Percentiles rank a stretch among this genome's conserved stretches.
Conservation (phyloP, 805 yeast genomes). For the Saccharomycopsis oosterbeekiorum region DNA sequence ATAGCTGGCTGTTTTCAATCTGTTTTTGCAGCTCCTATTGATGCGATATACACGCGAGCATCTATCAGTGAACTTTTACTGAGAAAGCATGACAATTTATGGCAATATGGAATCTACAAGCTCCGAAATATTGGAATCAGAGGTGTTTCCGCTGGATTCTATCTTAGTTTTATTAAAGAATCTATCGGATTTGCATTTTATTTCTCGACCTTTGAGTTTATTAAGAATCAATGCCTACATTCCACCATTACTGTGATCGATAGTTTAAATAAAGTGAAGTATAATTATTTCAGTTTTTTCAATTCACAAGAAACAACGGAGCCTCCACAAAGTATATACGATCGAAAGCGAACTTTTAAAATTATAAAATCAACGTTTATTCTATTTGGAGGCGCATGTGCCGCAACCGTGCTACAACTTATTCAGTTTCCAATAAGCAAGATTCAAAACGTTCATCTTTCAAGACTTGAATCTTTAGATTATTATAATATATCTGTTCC, state of each 20-base stretch:
- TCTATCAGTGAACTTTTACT: slow-evolving; percentile 58
- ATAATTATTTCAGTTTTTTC: slow-evolving; percentile 20
- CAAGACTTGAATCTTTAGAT: slow-evolving; percentile 74
- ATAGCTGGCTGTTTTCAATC: slow-evolving; percentile 83
- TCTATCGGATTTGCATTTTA: slow-evolving; percentile 75
- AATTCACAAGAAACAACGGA: slow-evolving; percentile 16
- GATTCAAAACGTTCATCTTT: slow-evolving; percentile 68
- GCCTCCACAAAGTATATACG: slow-evolving; percentile 18
- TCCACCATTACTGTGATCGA: slow-evolving; percentile 36
- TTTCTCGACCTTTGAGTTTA: slow-evolving; percentile 69
- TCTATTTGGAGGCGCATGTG: slow-evolving; percentile 77
- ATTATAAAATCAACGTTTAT: slow-evolving; percentile 60
- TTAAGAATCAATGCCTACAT: slow-evolving; percentile 59
- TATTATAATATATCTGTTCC: slow-evolving; percentile 20
- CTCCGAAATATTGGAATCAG: slow-evolving; percentile 62
- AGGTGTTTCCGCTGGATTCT: slow-evolving; percentile 86
- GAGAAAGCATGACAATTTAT: slow-evolving; percentile 50
- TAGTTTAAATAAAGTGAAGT: slow-evolving; percentile 33
- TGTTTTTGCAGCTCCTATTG: slow-evolving; percentile 88
- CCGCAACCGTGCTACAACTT: slow-evolving; percentile 65
- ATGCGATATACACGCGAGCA: slow-evolving; percentile 80
- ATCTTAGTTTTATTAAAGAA: slow-evolving; percentile 71
- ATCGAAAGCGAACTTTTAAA: slow-evolving; percentile 27
- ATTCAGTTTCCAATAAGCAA: slow-evolving; percentile 79
- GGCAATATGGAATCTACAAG: slow-evolving; percentile 67